Evolutionary conservation across 495 filamentous ascomycete genomes (phyloP).

Genomic region (Astrothelium subdiscretum): DNA sequence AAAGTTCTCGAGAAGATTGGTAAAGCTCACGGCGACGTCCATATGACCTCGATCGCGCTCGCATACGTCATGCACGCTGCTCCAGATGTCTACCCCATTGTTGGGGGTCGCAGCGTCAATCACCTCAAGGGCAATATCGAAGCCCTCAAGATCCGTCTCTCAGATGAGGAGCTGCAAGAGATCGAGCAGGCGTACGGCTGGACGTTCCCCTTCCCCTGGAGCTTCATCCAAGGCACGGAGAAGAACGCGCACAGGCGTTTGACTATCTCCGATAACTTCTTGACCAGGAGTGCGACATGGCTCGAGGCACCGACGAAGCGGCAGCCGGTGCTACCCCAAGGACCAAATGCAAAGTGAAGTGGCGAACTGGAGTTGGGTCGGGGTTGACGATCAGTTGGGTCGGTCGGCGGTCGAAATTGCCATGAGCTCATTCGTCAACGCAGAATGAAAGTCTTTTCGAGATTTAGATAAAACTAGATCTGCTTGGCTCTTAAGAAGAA

Average conservation of each 20-base stretch:
- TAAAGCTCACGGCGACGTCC: slow-evolving; percentile 34
- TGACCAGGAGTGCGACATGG: not conserved
- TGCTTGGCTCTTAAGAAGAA: no score
- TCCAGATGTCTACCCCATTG: slow-evolving; percentile 65
- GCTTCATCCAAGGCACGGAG: slow-evolving; percentile 10
- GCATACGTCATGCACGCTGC: slow-evolving; percentile 66
- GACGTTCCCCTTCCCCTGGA: slow-evolving; percentile 49
- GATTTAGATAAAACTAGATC: no score
- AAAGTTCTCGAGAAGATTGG: slow-evolving; percentile 45
- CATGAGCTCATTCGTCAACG: no score
- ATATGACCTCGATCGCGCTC: slow-evolving; percentile 43
- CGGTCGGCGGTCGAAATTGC: no score
- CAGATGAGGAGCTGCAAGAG: slow-evolving; percentile 48
- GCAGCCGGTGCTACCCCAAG: not conserved
- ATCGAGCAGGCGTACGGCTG: slow-evolving; percentile 53
- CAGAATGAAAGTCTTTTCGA: no score
- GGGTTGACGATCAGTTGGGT: no score
- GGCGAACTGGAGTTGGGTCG: not conserved
- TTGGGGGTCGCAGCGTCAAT: slow-evolving; percentile 54
- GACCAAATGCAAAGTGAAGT: not conserved
- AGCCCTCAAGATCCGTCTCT: slow-evolving; percentile 45
- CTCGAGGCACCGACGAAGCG: slow-evolving; percentile 1
- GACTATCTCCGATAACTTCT: not conserved
- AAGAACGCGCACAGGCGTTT: not conserved
- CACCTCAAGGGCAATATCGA: slow-evolving; percentile 60